phyloP scores from a whole-genome alignment of 169 alveolate genomes.

The Amoebophrya sp. region DNA sequence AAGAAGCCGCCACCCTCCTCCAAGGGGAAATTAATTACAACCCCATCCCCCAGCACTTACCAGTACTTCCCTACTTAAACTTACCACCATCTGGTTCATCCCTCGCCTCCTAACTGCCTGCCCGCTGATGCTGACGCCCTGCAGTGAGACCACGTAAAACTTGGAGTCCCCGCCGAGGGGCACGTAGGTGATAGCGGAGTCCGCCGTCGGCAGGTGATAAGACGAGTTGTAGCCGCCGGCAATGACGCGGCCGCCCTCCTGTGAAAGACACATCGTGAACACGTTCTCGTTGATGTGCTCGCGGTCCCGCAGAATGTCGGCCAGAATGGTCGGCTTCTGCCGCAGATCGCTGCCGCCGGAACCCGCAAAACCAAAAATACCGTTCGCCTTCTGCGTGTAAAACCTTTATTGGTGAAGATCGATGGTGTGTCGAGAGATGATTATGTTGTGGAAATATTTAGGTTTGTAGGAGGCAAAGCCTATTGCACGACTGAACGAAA shows the following conservation, averaged over 20 bases:
- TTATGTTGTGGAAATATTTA: background rate
- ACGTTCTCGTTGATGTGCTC: background rate
- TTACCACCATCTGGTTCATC: no score
- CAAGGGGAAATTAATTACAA: no score
- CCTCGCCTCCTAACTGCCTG: no score
- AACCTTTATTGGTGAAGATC: slow-evolving; percentile 23
- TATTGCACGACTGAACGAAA: background rate
- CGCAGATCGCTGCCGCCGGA: background rate
- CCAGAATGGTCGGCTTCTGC: background rate
- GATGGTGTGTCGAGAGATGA: background rate
- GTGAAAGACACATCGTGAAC: background rate
- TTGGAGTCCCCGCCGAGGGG: background rate
- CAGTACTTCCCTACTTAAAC: no score
- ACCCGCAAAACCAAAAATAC: slow-evolving; percentile 66
- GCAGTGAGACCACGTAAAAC: background rate
- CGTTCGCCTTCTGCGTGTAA: slow-evolving; percentile 60
- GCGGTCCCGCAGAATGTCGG: background rate
- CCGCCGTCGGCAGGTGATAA: background rate
- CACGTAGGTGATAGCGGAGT: background rate
- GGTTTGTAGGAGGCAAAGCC: background rate
- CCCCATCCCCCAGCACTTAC: no score
- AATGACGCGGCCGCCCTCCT: background rate
- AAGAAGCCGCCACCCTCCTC: no score
- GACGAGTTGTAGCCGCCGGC: background rate
- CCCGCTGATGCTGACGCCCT: background rate